phyloP scores from a whole-genome alignment of 2,329 filamentous ascomycete genomes.

The Beauveria brongniartii region DNA sequence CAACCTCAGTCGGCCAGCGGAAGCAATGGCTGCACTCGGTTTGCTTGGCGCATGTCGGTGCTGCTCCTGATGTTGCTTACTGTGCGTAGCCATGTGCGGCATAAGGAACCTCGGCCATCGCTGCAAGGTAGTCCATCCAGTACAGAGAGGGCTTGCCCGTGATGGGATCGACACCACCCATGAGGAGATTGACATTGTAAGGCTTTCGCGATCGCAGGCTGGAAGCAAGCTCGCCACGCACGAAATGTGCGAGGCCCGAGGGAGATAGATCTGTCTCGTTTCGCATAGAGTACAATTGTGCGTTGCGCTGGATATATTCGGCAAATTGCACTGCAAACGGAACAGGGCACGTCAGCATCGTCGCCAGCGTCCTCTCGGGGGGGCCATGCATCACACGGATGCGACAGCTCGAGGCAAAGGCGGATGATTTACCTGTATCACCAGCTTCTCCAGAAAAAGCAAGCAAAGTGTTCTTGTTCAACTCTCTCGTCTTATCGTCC shows the following conservation, averaged over 20 bases:
- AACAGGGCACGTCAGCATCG: neutral
- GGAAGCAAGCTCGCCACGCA: constrained; percentile 84
- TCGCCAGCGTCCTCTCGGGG: neutral
- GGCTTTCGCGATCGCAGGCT: constrained; percentile 87
- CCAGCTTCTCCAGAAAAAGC: constrained; percentile 94
- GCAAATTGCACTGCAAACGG: constrained; percentile 78
- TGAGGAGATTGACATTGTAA: constrained; percentile 92
- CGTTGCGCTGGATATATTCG: constrained; percentile 98
- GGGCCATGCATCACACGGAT: neutral
- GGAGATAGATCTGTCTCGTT: constrained; percentile 90
- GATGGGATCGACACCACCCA: constrained; percentile 89
- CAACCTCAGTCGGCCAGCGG: neutral
- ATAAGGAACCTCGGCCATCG: constrained; percentile 81
- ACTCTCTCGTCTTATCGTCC: constrained; percentile 89
- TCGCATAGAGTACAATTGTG: constrained; percentile 97
- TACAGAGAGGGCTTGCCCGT: constrained; percentile 85
- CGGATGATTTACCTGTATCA: constrained; percentile 65
- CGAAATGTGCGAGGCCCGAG: constrained; percentile 82
- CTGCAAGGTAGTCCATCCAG: constrained; percentile 96
- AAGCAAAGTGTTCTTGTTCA: constrained; percentile 93
- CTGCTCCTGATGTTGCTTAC: constrained; percentile 41
- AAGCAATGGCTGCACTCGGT: neutral
- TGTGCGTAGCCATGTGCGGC: constrained; percentile 97
- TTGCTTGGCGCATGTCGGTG: neutral
- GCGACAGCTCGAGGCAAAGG: neutral